phyloP scores from a whole-genome alignment of 208 protist genomes.

The Ichthyophonus hoferi region DNA sequence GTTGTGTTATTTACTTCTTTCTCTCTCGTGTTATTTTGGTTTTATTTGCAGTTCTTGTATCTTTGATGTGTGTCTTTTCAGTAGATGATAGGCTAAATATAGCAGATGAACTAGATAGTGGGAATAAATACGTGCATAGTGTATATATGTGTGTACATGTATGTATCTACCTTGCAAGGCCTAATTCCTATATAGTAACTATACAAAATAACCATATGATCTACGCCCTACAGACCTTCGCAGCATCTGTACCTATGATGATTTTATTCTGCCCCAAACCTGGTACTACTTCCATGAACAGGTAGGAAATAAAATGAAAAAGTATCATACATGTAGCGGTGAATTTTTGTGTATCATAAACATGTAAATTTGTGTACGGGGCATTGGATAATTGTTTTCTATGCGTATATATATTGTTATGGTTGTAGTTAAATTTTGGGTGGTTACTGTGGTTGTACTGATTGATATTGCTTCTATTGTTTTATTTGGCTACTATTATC shows the following conservation, averaged over 20 bases:
- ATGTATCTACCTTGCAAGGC: neutral
- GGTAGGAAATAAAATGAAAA: neutral
- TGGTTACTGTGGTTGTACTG: neutral
- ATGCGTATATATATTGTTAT: neutral
- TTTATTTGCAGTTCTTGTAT: neutral
- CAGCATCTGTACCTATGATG: neutral
- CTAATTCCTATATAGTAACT: neutral
- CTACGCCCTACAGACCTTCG: neutral
- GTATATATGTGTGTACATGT: neutral
- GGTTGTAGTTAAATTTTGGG: neutral
- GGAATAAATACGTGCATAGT: neutral
- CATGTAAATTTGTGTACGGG: neutral
- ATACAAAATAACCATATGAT: too few relatives aligned
- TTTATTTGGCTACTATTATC: too few relatives aligned
- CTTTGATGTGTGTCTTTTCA: neutral
- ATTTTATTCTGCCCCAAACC: neutral
- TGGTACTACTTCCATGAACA: neutral
- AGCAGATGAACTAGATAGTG: neutral
- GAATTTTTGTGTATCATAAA: neutral
- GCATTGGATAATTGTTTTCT: neutral
- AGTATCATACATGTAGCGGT: neutral
- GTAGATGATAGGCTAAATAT: neutral
- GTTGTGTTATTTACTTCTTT: neutral
- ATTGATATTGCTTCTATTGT: too few relatives aligned
- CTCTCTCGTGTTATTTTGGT: neutral